A percentile compares a stretch with the other conserved stretches of the same genome.
Conservation (phyloP, 441 rosid genomes). For the Arabidopsis hybrid region DNA sequence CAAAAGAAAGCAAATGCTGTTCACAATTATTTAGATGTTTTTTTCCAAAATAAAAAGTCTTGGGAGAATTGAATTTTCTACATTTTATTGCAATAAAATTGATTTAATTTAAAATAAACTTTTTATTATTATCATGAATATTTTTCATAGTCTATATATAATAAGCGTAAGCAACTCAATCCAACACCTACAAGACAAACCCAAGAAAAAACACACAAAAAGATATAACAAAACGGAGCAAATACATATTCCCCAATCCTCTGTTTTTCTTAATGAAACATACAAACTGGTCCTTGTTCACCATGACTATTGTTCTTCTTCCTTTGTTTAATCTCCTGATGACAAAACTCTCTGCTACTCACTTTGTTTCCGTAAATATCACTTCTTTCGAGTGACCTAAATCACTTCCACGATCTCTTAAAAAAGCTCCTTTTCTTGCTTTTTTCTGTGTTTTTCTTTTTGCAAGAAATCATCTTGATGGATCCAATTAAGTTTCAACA, state of each 20-base stretch:
- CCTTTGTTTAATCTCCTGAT: slow-evolving; percentile 46
- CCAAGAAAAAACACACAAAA: background rate
- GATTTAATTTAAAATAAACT: background rate
- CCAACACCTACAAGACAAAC: background rate
- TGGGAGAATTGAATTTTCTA: background rate
- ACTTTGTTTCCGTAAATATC: slow-evolving; percentile 28
- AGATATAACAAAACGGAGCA: slow-evolving; percentile 5
- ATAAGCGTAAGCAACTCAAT: slow-evolving; percentile 23
- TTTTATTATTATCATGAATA: background rate
- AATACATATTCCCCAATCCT: background rate
- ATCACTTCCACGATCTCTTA: slow-evolving; percentile 1
- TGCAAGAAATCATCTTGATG: slow-evolving; percentile 47
- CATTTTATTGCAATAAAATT: background rate
- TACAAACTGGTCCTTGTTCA: slow-evolving; percentile 28
- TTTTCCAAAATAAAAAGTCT: slow-evolving; percentile 12
- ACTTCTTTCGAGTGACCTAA: slow-evolving; percentile 52
- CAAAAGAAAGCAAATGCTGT: slow-evolving; percentile 17
- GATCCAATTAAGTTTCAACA: slow-evolving; percentile 57
- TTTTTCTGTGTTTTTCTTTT: slow-evolving; percentile 2
- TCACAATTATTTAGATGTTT: slow-evolving; percentile 8
- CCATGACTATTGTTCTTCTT: slow-evolving; percentile 36
- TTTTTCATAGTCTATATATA: slow-evolving; percentile 39
- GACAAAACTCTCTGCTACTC: slow-evolving; percentile 41
- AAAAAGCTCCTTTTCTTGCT: slow-evolving; percentile 6
- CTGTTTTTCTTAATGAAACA: slow-evolving; percentile 32